Base-by-base conservation (phyloP, 78 protist species). In the Dictyostelium firmibasis region DNA sequence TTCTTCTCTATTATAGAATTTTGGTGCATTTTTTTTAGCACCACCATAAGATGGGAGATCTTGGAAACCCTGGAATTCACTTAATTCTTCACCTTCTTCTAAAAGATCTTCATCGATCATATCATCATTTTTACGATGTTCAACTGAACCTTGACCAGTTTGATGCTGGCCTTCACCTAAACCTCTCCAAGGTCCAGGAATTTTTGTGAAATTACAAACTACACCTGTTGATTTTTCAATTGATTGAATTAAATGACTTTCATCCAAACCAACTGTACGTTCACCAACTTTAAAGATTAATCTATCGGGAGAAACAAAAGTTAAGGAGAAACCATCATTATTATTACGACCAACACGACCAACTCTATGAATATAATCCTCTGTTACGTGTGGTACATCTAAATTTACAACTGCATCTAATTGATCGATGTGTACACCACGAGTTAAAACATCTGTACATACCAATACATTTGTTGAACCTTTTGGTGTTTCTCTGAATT, bases 271-370 rank as follows among this genome's bases (percentile, higher is more conserved):
- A 70, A 89, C 94, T 2, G 47, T 33, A 41, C 94, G 72, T 27
- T 89, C 64, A 33, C 94, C 94, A 31, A 89, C 57, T 81, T 79
- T 36, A 47, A 89, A 89, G 2, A 89, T 84, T 60, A 81, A 70
- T 29, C 74, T 81, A 25, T 64, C 77, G 1, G 35, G 33, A 0
- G 82, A 69, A 10, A 89, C 72, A 38, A 89, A 89, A 10, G 87
- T 89, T 27, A 89, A 33, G 11, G 94, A 78, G 53, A 81, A 81
- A 25, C 96, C 96, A 13, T 84, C 20, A 0, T 2, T 0, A 18
- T 98, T 98, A 20, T 95, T 96, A 23, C 99, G 75, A n/a, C 99
- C 98, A 18, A 92, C 98, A 23, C 99, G 62, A 31, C 99, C 99
- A 60, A 98, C 64, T 5, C 99, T 41, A 86, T 98, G 99, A 60